Base-by-base conservation (phyloP, 2,329 filamentous ascomycete genomes). In the Huntiella abstrusa region DNA sequence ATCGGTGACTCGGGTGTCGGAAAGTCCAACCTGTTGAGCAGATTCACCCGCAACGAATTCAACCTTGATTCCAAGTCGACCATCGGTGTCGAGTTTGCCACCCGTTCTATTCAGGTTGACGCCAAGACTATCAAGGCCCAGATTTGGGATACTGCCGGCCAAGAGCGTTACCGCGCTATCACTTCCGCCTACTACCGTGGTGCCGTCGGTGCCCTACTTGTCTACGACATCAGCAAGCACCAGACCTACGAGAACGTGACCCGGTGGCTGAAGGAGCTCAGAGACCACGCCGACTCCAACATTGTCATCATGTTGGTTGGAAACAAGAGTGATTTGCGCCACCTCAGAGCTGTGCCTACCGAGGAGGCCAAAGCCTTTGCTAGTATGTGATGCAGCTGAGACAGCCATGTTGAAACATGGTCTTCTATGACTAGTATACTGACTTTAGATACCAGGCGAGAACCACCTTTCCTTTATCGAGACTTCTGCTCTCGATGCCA, bases 321-420 rank as follows among this genome's bases (percentile, higher is more conserved):
- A 64, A 98, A 98, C 78, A 98, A 98, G 82, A 96, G 87, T 65
- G 91, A 98, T 93, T 82, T 96, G 80, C 83, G 87, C 66, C 91
- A 98, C 68, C 73, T 98, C 60, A 77, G 91, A 62, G 91, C 91
- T 54, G 91, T 98, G 55, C 86, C 91, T 44, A 98, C 91, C 51
- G 91, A 98, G 61, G 88, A 96, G 66, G 91, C 88, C 56, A 98
- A 96, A 69, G 74, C 84, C 53, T 98, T 98, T 76, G 91, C 91
- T 48, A 95, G 88, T 93, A 67, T 53, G 73, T 63, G 50, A 39
- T 15, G 36, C 36, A 41, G 33, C n/a, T 33, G 33, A 15, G 42
- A 28, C 5, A n/a, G 11, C 28, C 28, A 16, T 15, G 39, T 8
- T 6, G 22, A 43, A 28, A 13, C 33, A 36, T n/a, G 15, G 13